Evolutionary conservation across 2,329 filamentous ascomycete genomes (phyloP).

Genomic region (Cercospora sojina): DNA sequence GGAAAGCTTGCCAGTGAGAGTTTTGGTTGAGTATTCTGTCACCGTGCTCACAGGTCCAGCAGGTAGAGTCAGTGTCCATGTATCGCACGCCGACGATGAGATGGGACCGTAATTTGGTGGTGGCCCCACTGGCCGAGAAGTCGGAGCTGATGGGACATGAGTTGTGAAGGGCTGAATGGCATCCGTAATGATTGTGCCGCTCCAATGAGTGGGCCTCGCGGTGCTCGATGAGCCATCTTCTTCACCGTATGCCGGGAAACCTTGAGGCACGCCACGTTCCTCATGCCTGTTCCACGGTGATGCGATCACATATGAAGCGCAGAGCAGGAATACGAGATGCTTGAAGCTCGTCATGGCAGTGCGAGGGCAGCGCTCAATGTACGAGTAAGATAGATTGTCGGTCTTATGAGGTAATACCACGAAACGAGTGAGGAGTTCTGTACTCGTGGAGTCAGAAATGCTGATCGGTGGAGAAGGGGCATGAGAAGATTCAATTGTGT

Average conservation of each 20-base stretch:
- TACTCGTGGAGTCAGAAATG: neutral
- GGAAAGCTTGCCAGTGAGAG: neutral
- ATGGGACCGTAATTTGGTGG: neutral
- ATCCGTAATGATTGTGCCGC: neutral
- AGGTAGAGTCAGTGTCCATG: neutral
- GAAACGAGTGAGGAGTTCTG: neutral
- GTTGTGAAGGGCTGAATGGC: neutral
- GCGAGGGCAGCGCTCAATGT: neutral
- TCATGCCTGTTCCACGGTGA: slow-evolving; percentile 2
- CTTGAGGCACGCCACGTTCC: neutral
- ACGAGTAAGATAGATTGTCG: neutral
- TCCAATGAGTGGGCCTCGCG: neutral
- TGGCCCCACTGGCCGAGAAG: neutral
- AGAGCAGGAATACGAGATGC: neutral
- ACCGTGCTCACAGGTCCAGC: neutral
- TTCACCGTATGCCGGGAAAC: neutral
- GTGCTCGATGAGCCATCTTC: neutral
- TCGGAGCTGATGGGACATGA: neutral
- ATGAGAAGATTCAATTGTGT: neutral
- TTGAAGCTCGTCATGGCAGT: neutral
- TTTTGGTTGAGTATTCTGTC: neutral
- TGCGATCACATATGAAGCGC: neutral
- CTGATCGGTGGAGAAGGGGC: neutral
- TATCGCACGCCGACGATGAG: neutral
- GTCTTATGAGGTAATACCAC: neutral